Evolutionary conservation across 2,329 filamentous ascomycete species (phyloP).

Genomic region (Alternaria rosae): DNA sequence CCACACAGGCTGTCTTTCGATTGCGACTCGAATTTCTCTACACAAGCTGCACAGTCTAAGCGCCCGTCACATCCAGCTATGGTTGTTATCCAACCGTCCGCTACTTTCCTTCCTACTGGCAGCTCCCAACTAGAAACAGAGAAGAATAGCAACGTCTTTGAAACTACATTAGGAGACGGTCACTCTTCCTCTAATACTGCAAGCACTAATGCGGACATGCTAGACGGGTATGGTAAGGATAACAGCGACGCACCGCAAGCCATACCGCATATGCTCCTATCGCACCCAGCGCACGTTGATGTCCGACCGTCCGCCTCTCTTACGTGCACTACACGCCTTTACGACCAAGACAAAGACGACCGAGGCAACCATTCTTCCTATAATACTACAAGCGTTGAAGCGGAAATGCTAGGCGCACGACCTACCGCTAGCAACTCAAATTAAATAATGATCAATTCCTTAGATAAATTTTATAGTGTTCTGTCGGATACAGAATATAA

Average conservation of each 20-base stretch:
- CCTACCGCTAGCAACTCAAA: not conserved
- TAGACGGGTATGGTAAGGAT: not conserved
- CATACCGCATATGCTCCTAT: not conserved
- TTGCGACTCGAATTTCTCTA: constrained; percentile 5
- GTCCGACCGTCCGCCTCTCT: not conserved
- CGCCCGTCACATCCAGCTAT: constrained; percentile 1
- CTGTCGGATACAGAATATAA: constrained; percentile 1
- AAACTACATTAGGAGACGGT: not conserved
- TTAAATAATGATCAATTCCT: not conserved
- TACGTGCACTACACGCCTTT: not conserved
- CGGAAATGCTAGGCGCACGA: not conserved
- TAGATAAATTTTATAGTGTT: constrained; percentile 8
- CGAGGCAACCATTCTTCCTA: not conserved
- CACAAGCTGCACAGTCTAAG: constrained; percentile 5
- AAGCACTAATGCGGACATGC: not conserved
- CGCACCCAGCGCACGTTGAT: not conserved
- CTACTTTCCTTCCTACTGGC: constrained; percentile 1
- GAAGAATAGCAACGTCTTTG: not conserved
- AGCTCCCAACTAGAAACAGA: constrained; percentile 3
- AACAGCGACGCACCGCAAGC: not conserved
- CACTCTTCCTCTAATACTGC: not conserved
- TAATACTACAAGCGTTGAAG: not conserved
- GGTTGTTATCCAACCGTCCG: constrained; percentile 2
- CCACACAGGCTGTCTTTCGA: constrained; percentile 15
- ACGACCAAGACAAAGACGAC: not conserved